Conservation (phyloP, 2,329 filamentous ascomycete species). For the Fusarium armeniacum region DNA sequence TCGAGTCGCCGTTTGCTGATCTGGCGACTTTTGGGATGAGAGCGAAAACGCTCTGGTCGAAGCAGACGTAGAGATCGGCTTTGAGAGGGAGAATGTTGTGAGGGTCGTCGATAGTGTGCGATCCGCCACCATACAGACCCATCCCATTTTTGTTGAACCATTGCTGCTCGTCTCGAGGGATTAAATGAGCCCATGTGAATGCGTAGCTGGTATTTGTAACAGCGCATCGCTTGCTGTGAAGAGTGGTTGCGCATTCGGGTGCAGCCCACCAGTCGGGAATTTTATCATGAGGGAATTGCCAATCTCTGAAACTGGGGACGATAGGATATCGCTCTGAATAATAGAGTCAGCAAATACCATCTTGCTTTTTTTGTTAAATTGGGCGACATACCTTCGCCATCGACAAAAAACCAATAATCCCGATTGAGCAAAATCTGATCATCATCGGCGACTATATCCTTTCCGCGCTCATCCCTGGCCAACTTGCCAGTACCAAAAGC, state of each 20-base stretch:
- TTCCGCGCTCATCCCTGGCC: slow-evolving; percentile 27
- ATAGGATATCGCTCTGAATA: slow-evolving; percentile 35
- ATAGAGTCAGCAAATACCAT: background rate
- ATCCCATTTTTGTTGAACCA: slow-evolving; percentile 45
- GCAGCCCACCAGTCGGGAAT: slow-evolving; percentile 33
- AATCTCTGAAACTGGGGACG: slow-evolving; percentile 38
- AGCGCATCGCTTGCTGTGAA: slow-evolving; percentile 27
- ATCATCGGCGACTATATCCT: slow-evolving; percentile 5
- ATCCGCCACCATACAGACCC: slow-evolving; percentile 38
- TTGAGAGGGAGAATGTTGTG: slow-evolving; percentile 40
- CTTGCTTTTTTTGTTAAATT: rapidly evolving
- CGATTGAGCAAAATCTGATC: slow-evolving; percentile 28
- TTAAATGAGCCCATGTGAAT: slow-evolving; percentile 38
- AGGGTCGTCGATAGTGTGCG: slow-evolving; percentile 34
- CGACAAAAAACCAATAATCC: slow-evolving; percentile 43
- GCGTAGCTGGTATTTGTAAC: slow-evolving; percentile 43
- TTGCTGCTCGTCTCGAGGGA: slow-evolving; percentile 33
- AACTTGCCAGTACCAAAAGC: slow-evolving; percentile 23
- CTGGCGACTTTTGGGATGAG: slow-evolving; percentile 26
- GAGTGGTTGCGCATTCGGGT: slow-evolving; percentile 4
- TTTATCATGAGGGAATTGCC: slow-evolving; percentile 42
- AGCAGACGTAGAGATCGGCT: slow-evolving; percentile 40
- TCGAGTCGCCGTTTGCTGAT: background rate
- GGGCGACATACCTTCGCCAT: slow-evolving; percentile 25
- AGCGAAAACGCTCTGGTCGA: slow-evolving; percentile 38